Conservation (phyloP, 345 rosid species). For the Lepidium aucheri region DNA sequence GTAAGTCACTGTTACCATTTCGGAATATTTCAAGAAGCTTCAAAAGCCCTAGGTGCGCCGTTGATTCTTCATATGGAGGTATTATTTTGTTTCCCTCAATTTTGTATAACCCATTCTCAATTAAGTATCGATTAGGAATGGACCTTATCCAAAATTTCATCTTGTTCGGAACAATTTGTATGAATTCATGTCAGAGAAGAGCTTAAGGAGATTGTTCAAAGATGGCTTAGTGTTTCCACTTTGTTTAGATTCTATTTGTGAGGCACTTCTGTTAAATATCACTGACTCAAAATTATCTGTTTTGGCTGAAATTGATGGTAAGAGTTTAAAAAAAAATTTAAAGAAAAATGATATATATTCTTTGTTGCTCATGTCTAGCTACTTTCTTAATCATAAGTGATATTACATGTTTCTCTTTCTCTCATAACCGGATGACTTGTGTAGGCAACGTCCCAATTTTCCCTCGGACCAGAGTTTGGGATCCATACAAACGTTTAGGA, state of each 20-base stretch:
- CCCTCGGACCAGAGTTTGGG: conserved; percentile 71
- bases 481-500: conserved; percentile 85
- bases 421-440: neutral
- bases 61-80: conserved; percentile 68
- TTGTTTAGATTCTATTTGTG: neutral
- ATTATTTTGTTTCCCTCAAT: neutral
- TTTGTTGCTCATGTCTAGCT: neutral
- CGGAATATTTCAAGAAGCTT: conserved; percentile 27
- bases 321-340: neutral
- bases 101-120: neutral
- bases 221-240: neutral
- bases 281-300: neutral
- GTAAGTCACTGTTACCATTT: conserved; percentile 16
- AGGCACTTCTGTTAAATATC: neutral
- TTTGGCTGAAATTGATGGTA: neutral
- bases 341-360: neutral
- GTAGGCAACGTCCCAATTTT: conserved; percentile 61
- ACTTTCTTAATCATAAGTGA: neutral
- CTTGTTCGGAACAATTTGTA: neutral
- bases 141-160: neutral
- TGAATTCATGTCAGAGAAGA: neutral
- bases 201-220: neutral
- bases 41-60: conserved; percentile 41
- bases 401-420: neutral
- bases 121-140: neutral